Percentiles rank a stretch among this genome's conserved stretches.
Evolutionary conservation across 768 basidiomycete species (phyloP).

Genomic region (Grammothele lineata): DNA sequence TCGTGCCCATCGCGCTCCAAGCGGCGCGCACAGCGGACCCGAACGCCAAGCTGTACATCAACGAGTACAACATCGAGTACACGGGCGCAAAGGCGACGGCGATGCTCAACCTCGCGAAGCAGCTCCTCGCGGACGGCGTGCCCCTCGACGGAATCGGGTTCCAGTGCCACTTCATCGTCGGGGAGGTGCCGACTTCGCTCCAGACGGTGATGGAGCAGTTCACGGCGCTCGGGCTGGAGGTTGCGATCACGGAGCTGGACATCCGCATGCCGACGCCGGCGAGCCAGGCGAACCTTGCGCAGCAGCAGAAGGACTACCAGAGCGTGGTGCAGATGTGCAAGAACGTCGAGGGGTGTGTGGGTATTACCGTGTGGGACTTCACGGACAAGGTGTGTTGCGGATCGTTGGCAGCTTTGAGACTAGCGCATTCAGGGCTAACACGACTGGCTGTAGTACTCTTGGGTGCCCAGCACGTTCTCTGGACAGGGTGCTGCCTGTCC

Average conservation of each 20-base stretch:
- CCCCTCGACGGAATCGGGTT: conserved; percentile 63
- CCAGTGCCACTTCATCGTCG: conserved; percentile 58
- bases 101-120: conserved; percentile 48
- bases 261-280: conserved; percentile 55
- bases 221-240: conserved; percentile 57
- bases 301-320: conserved; percentile 57
- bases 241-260: conserved; percentile 68
- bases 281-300: conserved; percentile 42
- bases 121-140: conserved; percentile 40
- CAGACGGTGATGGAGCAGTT: conserved; percentile 47
- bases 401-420: not conserved
- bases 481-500: conserved; percentile 31
- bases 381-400: conserved; percentile 29
- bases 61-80: conserved; percentile 34
- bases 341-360: conserved; percentile 31
- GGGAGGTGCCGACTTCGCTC: conserved; percentile 44
- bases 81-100: conserved; percentile 49
- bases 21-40: conserved; percentile 54
- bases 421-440: not conserved
- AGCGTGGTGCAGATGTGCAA: conserved; percentile 53
- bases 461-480: conserved; percentile 29
- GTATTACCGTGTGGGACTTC: conserved; percentile 39
- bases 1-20: conserved; percentile 46
- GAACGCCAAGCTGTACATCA: conserved; percentile 52
- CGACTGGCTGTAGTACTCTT: conserved; percentile 26